phyloP scores from a whole-genome alignment of 345 rosid species.

The Hibiscus trionum region DNA sequence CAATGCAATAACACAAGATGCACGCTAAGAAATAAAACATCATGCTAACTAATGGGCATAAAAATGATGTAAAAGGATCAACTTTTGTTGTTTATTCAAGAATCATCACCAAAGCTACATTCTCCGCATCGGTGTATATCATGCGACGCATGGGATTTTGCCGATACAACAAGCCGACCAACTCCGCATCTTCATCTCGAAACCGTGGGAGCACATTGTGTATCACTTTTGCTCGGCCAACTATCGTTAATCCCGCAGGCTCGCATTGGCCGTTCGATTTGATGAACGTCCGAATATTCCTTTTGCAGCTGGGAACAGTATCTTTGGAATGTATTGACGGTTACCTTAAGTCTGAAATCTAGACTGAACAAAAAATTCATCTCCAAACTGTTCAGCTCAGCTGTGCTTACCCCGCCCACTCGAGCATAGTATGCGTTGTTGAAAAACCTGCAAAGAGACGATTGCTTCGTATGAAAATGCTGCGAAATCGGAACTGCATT shows the following conservation, averaged over 20 bases:
- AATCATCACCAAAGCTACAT: slow-evolving; percentile 9
- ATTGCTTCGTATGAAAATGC: not conserved
- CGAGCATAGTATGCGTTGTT: slow-evolving; percentile 90
- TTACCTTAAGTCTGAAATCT: slow-evolving; percentile 80
- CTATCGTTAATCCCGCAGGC: slow-evolving; percentile 44
- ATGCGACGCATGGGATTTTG: slow-evolving; percentile 9
- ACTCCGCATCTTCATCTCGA: slow-evolving; percentile 29
- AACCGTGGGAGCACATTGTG: slow-evolving; percentile 40
- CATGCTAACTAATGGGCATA: not conserved
- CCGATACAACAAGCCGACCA: slow-evolving; percentile 11
- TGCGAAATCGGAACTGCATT: not conserved
- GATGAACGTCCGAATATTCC: slow-evolving; percentile 36
- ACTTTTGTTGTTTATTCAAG: slow-evolving; percentile 8
- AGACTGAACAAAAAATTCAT: slow-evolving; percentile 67
- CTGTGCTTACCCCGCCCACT: slow-evolving; percentile 85
- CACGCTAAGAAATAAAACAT: not conserved
- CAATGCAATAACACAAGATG: too few relatives aligned
- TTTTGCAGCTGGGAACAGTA: slow-evolving; percentile 64
- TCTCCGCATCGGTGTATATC: slow-evolving; percentile 1
- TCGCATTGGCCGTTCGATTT: slow-evolving; percentile 43
- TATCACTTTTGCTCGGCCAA: slow-evolving; percentile 50
- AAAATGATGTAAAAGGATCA: not conserved
- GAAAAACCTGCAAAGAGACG: slow-evolving; percentile 52
- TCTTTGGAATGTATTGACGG: slow-evolving; percentile 47
- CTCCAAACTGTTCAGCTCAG: slow-evolving; percentile 78